phyloP scores from a whole-genome alignment of 1,284 basidiomycete species.

The Puccinia novopanici region DNA sequence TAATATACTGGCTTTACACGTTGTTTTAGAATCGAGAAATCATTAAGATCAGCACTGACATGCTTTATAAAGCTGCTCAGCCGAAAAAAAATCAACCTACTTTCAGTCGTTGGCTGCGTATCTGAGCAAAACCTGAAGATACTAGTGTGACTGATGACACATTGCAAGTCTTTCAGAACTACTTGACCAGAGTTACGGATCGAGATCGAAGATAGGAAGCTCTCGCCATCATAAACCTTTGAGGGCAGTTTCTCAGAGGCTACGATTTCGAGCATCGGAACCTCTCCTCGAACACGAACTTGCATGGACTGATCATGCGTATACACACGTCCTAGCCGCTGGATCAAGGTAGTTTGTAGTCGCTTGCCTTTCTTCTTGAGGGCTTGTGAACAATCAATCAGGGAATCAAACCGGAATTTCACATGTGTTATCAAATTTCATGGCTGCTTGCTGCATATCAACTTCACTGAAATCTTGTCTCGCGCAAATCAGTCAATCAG shows the following conservation, averaged over 20 bases:
- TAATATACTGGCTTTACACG: neutral
- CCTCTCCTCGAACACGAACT: slow-evolving; percentile 6
- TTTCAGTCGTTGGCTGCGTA: neutral
- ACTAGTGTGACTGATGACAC: slow-evolving; percentile 29
- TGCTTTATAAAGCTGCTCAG: neutral
- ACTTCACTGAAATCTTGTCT: slow-evolving; percentile 27
- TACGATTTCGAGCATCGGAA: slow-evolving; percentile 17
- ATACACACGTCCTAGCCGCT: slow-evolving; percentile 23
- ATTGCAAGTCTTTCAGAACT: neutral
- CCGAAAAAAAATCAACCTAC: neutral
- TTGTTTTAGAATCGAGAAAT: neutral
- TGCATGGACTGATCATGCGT: slow-evolving; percentile 32
- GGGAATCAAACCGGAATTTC: slow-evolving; percentile 27
- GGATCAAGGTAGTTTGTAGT: slow-evolving; percentile 22
- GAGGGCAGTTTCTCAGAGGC: neutral
- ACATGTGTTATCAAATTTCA: slow-evolving; percentile 14
- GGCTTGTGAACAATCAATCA: slow-evolving; percentile 21
- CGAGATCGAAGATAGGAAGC: neutral
- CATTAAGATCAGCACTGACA: neutral
- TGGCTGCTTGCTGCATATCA: slow-evolving; percentile 4
- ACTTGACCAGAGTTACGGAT: slow-evolving; percentile 32
- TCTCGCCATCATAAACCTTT: slow-evolving; percentile 36
- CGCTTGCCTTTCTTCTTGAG: slow-evolving; percentile 45
- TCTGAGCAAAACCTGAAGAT: slow-evolving; percentile 33
- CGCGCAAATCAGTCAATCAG: neutral